Base-by-base conservation (phyloP, 306 rosid genomes). In the Macrotyloma uniflorum region DNA sequence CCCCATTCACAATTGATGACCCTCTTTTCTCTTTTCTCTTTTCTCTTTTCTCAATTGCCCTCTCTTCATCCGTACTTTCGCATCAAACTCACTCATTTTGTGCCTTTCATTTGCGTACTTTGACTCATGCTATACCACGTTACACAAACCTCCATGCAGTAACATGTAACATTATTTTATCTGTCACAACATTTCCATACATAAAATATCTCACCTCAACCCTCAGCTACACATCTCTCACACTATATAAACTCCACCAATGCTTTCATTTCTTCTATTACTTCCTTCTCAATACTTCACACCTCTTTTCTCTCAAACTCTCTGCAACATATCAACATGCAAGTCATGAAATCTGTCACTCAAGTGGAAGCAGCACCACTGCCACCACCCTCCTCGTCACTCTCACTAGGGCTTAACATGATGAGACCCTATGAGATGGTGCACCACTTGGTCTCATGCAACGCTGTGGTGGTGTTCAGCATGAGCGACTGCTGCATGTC, bases 381-480 rank as follows among this genome's bases (percentile, higher is more conserved):
- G 1, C 8, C 10, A 12, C 11, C 19, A 14, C 19, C 11, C 4
- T 24, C 30, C 1, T 51, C 59, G 1, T 19, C 19, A 1, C 5
- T 9, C 0, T 18, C 15, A 0, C 15, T 9, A 15, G 58, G 4
- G 49, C 43, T 51, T 8, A 65, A 67, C 42, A 14, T 16, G 36
- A 81, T 61, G 51, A 79, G 59, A 4, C 75, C 89, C 1, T 88
- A 77, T 28, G 90, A 88, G 84, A 74, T 70, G 54, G 88, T 92
- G 58, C 70, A 83, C n/a, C 78, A 79, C 51, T 75, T 92, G 9
- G 95, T 88, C 0, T 79, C 88, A 6, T 79, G 86, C 85, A 88
- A 88, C 72, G 84, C 95, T 4, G 97, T 92, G 18, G 97, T 92
- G 13, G 88, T 92, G 40, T 92, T 92, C 83, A 89, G 95, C 88